phyloP scores from a whole-genome alignment of 208 protist genomes.

The Herpetomonas muscarum region DNA sequence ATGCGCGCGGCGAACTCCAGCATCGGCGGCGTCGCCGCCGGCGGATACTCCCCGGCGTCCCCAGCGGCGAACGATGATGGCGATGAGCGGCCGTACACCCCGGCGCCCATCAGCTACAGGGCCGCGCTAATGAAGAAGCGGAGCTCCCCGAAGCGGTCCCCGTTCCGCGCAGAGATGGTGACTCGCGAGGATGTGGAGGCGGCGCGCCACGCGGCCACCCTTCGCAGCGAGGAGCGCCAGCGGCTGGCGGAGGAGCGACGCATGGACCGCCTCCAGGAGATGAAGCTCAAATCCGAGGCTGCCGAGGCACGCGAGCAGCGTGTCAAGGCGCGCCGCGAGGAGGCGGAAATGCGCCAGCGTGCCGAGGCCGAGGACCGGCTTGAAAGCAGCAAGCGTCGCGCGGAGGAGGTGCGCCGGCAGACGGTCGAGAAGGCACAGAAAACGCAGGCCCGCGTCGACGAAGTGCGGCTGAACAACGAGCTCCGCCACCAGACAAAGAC shows the following conservation, averaged over 20 bases:
- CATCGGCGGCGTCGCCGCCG: conserved; percentile 17
- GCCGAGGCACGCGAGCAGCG: conserved; percentile 41
- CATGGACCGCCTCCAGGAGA: conserved; percentile 58
- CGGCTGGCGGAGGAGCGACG: conserved; percentile 80
- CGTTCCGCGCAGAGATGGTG: conserved; percentile 1
- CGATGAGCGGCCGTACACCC: conserved; percentile 6
- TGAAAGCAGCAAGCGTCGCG: conserved; percentile 57
- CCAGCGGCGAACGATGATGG: conserved; percentile 7
- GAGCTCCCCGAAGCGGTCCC: conserved; percentile 38
- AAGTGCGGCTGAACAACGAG: conserved; percentile 74
- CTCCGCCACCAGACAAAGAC: conserved; percentile 66
- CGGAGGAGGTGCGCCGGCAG: conserved; percentile 64
- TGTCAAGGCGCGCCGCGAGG: conserved; percentile 60
- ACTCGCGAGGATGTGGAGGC: conserved; percentile 61
- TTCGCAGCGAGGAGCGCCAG: conserved; percentile 79
- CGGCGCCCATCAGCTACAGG: conserved; percentile 12
- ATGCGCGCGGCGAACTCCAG: conserved; percentile 14
- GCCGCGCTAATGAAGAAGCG: conserved; percentile 12
- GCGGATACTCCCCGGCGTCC: conserved; percentile 18
- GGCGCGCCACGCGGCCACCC: conserved; percentile 54
- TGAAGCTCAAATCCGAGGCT: conserved; percentile 55
- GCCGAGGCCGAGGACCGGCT: conserved; percentile 56
- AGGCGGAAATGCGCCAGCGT: conserved; percentile 52
- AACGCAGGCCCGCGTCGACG: conserved; percentile 63
- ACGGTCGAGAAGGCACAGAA: conserved; percentile 57